phyloP scores from a whole-genome alignment of 768 basidiomycete genomes.

The Pleurotus tuoliensis region DNA sequence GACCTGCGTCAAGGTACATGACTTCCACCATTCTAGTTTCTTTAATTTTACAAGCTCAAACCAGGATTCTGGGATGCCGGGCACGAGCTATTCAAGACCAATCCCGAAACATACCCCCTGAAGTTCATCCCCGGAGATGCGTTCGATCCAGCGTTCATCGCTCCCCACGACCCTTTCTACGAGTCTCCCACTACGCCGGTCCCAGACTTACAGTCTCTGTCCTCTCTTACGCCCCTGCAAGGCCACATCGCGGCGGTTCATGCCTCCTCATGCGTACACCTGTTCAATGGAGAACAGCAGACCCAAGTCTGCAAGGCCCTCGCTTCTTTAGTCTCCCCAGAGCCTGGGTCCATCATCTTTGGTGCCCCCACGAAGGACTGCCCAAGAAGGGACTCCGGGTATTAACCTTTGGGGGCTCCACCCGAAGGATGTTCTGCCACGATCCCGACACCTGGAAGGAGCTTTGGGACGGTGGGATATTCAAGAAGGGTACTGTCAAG shows the following conservation, averaged over 20 bases:
- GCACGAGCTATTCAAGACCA: slow-evolving; percentile 55
- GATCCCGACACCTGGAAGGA: slow-evolving; percentile 31
- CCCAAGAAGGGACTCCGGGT: slow-evolving; percentile 27
- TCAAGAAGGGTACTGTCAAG: slow-evolving; percentile 26
- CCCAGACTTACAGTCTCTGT: slow-evolving; percentile 27
- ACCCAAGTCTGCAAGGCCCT: slow-evolving; percentile 35
- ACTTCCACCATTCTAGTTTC: not conserved
- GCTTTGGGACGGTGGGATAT: slow-evolving; percentile 32
- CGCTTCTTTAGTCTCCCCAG: slow-evolving; percentile 37
- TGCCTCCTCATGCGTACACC: slow-evolving; percentile 49
- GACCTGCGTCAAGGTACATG: slow-evolving; percentile 29
- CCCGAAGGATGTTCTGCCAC: slow-evolving; percentile 28
- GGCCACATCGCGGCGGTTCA: slow-evolving; percentile 48
- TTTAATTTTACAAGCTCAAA: not conserved
- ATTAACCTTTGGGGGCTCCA: not conserved
- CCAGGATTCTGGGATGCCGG: slow-evolving; percentile 61
- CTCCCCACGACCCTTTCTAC: slow-evolving; percentile 22
- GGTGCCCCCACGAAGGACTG: slow-evolving; percentile 32
- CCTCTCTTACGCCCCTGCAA: slow-evolving; percentile 39
- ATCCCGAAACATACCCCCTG: slow-evolving; percentile 47
- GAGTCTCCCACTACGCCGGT: slow-evolving; percentile 15
- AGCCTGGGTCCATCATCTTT: slow-evolving; percentile 42
- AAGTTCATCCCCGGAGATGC: slow-evolving; percentile 53
- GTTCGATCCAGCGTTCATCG: slow-evolving; percentile 42
- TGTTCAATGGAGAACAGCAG: slow-evolving; percentile 40